Base-by-base conservation (phyloP, 2,329 filamentous ascomycete genomes). In the Sporothrix pallida region DNA sequence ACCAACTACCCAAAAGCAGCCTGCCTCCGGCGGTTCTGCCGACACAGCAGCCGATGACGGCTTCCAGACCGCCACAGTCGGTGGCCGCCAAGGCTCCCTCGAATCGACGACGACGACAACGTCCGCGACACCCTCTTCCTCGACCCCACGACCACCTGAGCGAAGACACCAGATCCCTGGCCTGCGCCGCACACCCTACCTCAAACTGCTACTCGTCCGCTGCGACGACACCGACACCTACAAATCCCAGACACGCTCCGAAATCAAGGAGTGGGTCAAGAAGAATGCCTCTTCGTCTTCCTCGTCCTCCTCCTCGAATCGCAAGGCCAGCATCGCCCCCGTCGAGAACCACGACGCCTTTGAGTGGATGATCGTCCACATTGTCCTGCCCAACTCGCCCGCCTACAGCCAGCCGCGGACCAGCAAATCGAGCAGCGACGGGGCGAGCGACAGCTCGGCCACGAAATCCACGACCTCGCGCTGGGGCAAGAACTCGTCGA, bases 161-260 rank as follows among this genome's bases (percentile, higher is more conserved):
- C 89, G 95, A 67, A 88, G 96, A 69, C 96, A 99, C 80, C 96
- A 99, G 80, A 98, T 99, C 72, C 96, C 96, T 0, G 97, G 96
- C 3, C 84, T 99, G 73, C 91, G 95, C 54, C 93, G 93, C 75
- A 98, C 95, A 0, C 94, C 97, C 0, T 99, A 99, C 81, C 86
- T 99, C 74, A 98, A 97, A 81, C 84, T 99, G 7, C 92, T 95
- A 73, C 84, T 99, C 1, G 87, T 99, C 71, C 89, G 95, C 79
- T 98, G 96, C 83, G 96, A 98, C 83, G 96, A 99, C 80, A 97
- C 94, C 79, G 97, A 99, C 67, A 90, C 90, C 9, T 99, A 99
- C 86, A 98, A 97, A 82, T 85, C 89, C 1, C 89, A 89, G 13
- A 91, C 93, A 7, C 88, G 94, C 70, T 90, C 93, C 78, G 89